Conservation (phyloP, 208 protist species). For the Leishmania tropica region DNA sequence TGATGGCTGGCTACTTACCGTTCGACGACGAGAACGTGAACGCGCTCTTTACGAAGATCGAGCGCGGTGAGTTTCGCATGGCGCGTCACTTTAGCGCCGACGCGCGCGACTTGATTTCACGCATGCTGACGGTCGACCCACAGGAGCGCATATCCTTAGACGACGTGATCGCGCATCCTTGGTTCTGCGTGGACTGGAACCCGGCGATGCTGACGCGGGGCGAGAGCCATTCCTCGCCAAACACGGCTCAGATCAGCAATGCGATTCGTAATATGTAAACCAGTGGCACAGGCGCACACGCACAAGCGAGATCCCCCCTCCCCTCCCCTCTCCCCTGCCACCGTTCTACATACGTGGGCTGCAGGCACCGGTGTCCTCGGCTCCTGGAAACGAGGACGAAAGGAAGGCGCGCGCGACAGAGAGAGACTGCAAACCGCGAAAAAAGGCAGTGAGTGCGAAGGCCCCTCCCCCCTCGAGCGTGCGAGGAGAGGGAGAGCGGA, state of each 20-base stretch:
- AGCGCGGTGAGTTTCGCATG: conserved; percentile 86
- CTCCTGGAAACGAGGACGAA: background rate
- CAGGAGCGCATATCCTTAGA: conserved; percentile 80
- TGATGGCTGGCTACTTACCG: conserved; percentile 91
- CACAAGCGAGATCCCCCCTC: background rate
- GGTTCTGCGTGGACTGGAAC: conserved; percentile 85
- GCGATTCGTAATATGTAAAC: conserved; percentile 46
- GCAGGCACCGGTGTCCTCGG: background rate
- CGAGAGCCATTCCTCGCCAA: conserved; percentile 14
- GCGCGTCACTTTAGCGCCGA: conserved; percentile 69
- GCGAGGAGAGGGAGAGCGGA: background rate
- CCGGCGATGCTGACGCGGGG: conserved; percentile 35
- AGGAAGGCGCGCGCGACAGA: conserved; percentile 12
- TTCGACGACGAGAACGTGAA: conserved; percentile 93
- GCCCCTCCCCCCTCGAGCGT: too few relatives aligned
- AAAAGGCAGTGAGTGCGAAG: background rate
- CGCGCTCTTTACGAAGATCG: conserved; percentile 92
- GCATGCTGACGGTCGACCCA: conserved; percentile 87
- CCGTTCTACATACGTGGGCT: background rate
- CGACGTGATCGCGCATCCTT: conserved; percentile 85
- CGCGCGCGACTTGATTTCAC: conserved; percentile 66
- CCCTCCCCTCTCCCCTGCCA: background rate
- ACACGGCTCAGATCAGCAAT: conserved; percentile 35
- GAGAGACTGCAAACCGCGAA: too few relatives aligned
- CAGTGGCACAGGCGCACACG: background rate